A percentile compares a stretch with the other conserved stretches of the same genome.
Evolutionary conservation across 2,329 filamentous ascomycete species (phyloP).

Genomic region (Botrytis medusae): DNA sequence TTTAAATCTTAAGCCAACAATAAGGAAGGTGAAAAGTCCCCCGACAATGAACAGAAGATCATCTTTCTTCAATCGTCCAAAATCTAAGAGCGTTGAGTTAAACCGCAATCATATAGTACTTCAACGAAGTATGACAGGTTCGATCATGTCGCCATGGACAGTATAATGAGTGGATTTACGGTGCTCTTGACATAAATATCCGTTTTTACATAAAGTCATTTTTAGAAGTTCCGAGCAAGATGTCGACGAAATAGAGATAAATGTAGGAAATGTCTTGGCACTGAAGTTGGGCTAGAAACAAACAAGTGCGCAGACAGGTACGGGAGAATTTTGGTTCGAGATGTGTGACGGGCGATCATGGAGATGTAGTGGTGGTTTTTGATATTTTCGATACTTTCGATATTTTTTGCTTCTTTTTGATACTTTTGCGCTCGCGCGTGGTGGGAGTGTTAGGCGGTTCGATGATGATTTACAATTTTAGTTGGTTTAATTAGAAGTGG

Average conservation of each 20-base stretch:
- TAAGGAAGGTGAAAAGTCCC: accelerated
- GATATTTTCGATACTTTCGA: background rate
- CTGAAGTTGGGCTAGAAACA: background rate
- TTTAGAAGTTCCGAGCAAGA: background rate
- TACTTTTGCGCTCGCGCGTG: background rate
- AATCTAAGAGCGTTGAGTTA: background rate
- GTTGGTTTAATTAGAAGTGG: background rate
- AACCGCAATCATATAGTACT: background rate
- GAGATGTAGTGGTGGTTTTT: background rate
- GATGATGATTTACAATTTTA: background rate
- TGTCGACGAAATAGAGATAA: background rate
- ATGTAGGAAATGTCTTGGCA: background rate
- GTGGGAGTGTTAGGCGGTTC: background rate
- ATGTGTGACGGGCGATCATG: accelerated
- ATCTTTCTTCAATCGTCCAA: background rate
- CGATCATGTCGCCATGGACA: background rate
- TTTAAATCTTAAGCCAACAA: background rate
- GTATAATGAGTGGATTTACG: background rate
- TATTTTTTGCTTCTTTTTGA: background rate
- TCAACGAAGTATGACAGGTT: background rate
- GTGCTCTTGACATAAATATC: background rate
- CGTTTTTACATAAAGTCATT: background rate
- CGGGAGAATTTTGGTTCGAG: too few relatives aligned
- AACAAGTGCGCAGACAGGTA: background rate
- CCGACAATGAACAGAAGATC: background rate